A percentile compares a stretch with the other conserved stretches of the same genome.
These are phyloP conservation scores for Hansenula lynferdii DNA, from an alignment of 1,139 yeast species.

Conservation along the genomic window DNA sequence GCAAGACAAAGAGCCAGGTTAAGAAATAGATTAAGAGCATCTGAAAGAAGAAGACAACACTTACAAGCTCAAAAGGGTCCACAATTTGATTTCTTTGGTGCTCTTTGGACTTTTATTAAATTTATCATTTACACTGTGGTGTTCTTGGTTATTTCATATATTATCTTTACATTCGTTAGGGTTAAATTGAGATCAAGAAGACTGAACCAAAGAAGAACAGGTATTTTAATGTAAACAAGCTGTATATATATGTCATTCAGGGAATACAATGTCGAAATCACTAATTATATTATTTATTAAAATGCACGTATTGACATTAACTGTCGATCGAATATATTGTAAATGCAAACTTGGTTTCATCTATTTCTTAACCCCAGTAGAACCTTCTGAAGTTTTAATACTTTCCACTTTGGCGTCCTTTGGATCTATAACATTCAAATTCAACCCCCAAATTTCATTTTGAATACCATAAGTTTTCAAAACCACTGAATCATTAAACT, in stretches of 20 bases:
- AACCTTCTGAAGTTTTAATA: slow-evolving; percentile 6
- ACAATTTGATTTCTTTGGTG: slow-evolving; percentile 11
- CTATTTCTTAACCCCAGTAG: slow-evolving; percentile 11
- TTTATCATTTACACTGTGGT: slow-evolving; percentile 29
- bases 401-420: slow-evolving; percentile 1
- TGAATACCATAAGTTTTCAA: slow-evolving; percentile 37
- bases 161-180: slow-evolving; percentile 42
- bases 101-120: slow-evolving; percentile 27
- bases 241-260: no score
- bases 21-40: slow-evolving; percentile 35
- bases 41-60: slow-evolving; percentile 37
- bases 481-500: slow-evolving; percentile 25
- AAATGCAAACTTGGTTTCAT: no score
- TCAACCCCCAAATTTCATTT: slow-evolving; percentile 47
- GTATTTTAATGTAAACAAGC: slow-evolving; percentile 25
- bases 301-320: slow-evolving; percentile 4
- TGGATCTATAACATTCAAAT: slow-evolving; percentile 23
- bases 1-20: slow-evolving; percentile 40
- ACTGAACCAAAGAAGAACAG: slow-evolving; percentile 30
- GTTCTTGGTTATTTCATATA: slow-evolving; percentile 35
- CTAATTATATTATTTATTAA: no score
- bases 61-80: slow-evolving; percentile 29
- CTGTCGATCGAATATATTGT: not conserved
- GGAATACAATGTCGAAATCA: no score
- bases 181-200: slow-evolving; percentile 42